Conservation (phyloP, 2,329 filamentous ascomycete genomes). For the Hymenoscyphus linearis region DNA sequence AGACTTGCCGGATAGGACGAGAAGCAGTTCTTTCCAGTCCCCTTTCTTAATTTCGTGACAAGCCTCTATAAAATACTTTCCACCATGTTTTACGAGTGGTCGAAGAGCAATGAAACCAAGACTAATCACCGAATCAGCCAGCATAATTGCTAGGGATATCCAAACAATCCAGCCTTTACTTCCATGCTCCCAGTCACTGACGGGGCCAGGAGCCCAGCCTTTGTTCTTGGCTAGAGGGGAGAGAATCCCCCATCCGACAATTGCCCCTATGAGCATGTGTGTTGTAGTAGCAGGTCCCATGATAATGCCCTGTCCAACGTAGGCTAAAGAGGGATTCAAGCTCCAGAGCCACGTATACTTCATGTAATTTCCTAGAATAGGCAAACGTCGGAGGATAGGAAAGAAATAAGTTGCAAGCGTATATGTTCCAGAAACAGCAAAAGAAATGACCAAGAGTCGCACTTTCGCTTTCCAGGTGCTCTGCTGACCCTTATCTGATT, state of each 20-base stretch:
- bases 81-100: conserved; percentile 49
- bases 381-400: conserved; percentile 77
- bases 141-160: conserved; percentile 93
- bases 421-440: conserved; percentile 55
- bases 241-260: conserved; percentile 85
- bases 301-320: conserved; percentile 95
- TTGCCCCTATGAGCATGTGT: conserved; percentile 88
- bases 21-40: conserved; percentile 28
- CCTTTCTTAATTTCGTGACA: conserved; percentile 22
- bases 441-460: conserved; percentile 46
- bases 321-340: conserved; percentile 92
- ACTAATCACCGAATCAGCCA: conserved; percentile 86
- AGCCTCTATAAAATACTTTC: conserved; percentile 34
- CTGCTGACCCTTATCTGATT: conserved; percentile 19
- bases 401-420: conserved; percentile 88
- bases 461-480: conserved; percentile 33
- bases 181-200: conserved; percentile 83
- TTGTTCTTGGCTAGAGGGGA: conserved; percentile 81
- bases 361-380: conserved; percentile 71
- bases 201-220: conserved; percentile 85
- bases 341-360: conserved; percentile 89
- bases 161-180: conserved; percentile 99
- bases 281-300: conserved; percentile 95
- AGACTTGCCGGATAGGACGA: conserved; percentile 13
- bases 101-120: conserved; percentile 71